Percentiles rank a stretch among this genome's conserved stretches.
These are phyloP conservation scores for Podospora fimiseda DNA, from an alignment of 495 filamentous ascomycete genomes.

Conservation along the genomic window DNA sequence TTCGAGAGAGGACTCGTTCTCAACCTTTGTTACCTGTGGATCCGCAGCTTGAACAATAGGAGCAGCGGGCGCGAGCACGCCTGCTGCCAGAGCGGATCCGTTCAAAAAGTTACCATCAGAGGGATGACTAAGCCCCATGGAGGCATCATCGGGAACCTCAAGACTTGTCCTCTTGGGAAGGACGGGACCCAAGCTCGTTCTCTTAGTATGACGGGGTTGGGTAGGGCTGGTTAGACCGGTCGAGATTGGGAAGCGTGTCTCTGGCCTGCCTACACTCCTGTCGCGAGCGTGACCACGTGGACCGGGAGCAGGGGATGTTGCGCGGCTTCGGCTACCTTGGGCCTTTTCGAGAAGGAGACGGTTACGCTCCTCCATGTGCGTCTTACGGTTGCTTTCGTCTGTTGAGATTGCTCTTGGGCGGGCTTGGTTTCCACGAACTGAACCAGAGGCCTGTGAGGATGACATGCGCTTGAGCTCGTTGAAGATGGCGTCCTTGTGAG, in stretches of 20 bases:
- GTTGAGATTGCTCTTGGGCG: constrained; percentile 86
- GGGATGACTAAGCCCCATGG: constrained; percentile 30
- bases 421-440: constrained; percentile 39
- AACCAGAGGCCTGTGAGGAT: constrained; percentile 52
- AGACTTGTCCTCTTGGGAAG: constrained; percentile 31
- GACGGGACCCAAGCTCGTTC: constrained; percentile 13
- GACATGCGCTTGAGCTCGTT: constrained; percentile 90
- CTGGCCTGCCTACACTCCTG: constrained; percentile 70
- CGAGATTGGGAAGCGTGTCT: constrained; percentile 79
- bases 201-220: constrained; percentile 40
- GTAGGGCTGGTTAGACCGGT: constrained; percentile 54
- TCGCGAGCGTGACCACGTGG: constrained; percentile 61
- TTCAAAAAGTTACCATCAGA: constrained; percentile 36
- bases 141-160: constrained; percentile 40
- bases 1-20: constrained; percentile 29
- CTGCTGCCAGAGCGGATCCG: constrained; percentile 21
- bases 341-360: constrained; percentile 68
- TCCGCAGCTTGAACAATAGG: constrained; percentile 21
- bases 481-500: constrained; percentile 91
- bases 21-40: constrained; percentile 33
- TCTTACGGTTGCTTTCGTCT: constrained; percentile 91
- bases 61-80: constrained; percentile 22
- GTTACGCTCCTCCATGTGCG: constrained; percentile 85
- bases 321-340: constrained; percentile 54
- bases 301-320: constrained; percentile 65